Evolutionary conservation across 371 early-diverging fungal species (phyloP), one percentile per base, ranked within the genome.

Genomic region (Amoeboaphelidium protococcarum): DNA sequence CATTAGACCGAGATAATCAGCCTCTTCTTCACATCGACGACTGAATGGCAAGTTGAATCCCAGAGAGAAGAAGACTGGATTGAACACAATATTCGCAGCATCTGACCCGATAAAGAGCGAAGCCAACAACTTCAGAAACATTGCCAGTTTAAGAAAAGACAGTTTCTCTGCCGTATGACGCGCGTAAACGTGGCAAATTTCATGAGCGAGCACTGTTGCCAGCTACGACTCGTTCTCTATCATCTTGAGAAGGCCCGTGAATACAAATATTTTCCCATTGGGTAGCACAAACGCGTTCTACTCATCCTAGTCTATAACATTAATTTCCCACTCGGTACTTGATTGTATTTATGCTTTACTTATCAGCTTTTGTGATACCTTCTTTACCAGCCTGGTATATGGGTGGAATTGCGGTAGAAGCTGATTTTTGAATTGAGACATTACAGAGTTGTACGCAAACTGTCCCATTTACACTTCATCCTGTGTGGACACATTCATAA

Each of bases 151-250:
- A n/a, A 69, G 58, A 47, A 71, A 72, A 45, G 80, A 80, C 48
- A 88, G 58, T 52, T 81, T 74, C 50, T 83, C 81, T 1, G 79
- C 77, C 41, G 73, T 69, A 50, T 83, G 81, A n/a, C 80, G 64
- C 6, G 78, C 79, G 13, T 83, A 44, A 54, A 83, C 81, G 61
- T 86, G 86, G 0, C 80, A 80, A 40, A 80, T 69, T 57, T 89
- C 89, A 52, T 88, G 89, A 0, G 81, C 82, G 13, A 88, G 55
- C 3, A 92, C 86, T 0, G 87, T 82, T 2, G 94, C 94, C 61
- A 89, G 57, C n/a, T 86, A 87, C 54, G 78, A 72, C 60, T 85
- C 83, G 57, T 81, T 73, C 50, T 66, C 47, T 0, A 73, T 73
- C 37, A 90, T 62, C 0, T 80, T 80, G 2, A 92, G 60, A 23